Conservation (phyloP, 441 rosid genomes). For the Adansonia rubrostipa region DNA sequence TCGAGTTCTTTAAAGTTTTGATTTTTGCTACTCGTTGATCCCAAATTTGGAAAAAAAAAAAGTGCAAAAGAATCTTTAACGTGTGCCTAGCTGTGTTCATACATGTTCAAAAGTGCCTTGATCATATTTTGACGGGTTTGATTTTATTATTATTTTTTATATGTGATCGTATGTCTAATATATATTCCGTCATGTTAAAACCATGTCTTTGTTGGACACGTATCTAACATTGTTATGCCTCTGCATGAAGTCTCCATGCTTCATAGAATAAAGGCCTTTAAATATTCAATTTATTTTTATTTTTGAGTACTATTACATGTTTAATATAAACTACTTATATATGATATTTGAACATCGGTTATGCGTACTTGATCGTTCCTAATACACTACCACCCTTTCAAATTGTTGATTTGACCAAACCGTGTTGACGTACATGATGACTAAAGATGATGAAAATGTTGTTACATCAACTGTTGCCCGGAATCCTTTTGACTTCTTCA, state of each 20-base stretch:
- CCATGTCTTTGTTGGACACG: neutral
- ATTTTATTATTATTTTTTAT: neutral
- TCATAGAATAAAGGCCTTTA: neutral
- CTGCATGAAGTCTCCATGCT: neutral
- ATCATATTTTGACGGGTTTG: neutral
- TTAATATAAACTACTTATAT: neutral
- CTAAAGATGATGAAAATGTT: neutral
- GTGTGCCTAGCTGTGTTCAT: neutral
- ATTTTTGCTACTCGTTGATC: neutral
- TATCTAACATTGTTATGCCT: neutral
- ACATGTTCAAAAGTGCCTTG: neutral
- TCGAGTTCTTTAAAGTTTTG: neutral
- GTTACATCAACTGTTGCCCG: slow-evolving; percentile 4
- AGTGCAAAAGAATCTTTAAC: neutral
- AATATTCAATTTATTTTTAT: neutral
- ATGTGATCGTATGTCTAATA: neutral
- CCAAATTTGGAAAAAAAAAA: neutral
- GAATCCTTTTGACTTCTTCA: slow-evolving; percentile 22
- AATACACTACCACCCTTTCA: neutral
- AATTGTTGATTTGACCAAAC: slow-evolving; percentile 12
- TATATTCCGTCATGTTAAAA: neutral
- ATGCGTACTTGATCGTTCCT: neutral
- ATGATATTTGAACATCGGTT: too few relatives aligned
- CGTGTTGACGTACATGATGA: slow-evolving; percentile 35
- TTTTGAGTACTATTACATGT: neutral